Evolutionary conservation across 2,329 filamentous ascomycete genomes (phyloP), one percentile per base, ranked within the genome.

Genomic region (Hypocreales sp.): DNA sequence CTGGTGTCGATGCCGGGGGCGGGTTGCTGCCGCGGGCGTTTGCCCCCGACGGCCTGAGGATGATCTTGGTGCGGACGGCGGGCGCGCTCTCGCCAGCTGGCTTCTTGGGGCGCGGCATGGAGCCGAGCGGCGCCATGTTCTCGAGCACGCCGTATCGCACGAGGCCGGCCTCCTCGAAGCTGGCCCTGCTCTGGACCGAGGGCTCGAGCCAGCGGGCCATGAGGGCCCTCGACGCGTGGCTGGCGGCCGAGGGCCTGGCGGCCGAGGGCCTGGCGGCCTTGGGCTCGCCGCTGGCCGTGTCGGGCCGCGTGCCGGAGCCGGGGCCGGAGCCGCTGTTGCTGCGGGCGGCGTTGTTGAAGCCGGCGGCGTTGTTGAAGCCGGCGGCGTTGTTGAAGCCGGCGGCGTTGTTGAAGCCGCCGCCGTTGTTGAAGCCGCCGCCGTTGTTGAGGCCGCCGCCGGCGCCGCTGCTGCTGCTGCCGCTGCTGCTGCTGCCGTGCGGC

Each of bases 121-220:
- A 66, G 22, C 84, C 84, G 30, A 93, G 57, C 15, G 84, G 76
- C 28, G 74, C 75, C 84, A 92, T 92, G 42, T 76, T 76, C 51
- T 81, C 76, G 32, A 92, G 60, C 12, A 92, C 79, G 36, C 80
- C 80, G 48, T 73, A 71, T 26, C 77, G 65, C 42, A 77, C 61
- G 39, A 90, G 65, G 24, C 79, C 79, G 31, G 66, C 71, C 47
- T 92, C 82, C 58, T 81, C 72, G 46, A 77, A 92, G 47, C 79
- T 87, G 8, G 84, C 46, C 50, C 65, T 69, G 50, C 55, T 61
- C 51, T 69, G 64, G 21, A 71, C 53, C 7, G 64, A 55, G 8
- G 67, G 67, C 45, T 73, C 68, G 36, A 72, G 49, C 68, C 68
- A 73, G 33, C 55, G 55, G 36, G 64, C 55, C 62, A 72, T 61